Conservation (phyloP, 2,329 filamentous ascomycete genomes). For the Aspergillus terreus region DNA sequence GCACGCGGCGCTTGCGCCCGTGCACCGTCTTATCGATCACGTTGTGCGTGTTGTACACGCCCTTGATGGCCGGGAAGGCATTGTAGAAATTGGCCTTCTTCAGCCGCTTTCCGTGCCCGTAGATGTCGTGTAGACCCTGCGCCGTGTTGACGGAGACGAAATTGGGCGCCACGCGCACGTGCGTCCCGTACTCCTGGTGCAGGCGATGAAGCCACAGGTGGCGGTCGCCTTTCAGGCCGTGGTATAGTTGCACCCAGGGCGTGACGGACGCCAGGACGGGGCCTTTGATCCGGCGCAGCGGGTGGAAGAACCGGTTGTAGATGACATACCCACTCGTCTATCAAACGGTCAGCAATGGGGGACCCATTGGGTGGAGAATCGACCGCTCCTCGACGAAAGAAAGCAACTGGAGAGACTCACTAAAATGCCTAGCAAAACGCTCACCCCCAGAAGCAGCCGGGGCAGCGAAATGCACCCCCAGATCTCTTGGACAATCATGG, state of each 20-base stretch:
- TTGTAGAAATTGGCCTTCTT: slow-evolving; percentile 69
- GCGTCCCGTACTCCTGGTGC: slow-evolving; percentile 65
- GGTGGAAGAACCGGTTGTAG: slow-evolving; percentile 36
- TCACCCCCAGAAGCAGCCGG: neutral
- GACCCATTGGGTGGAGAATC: no score
- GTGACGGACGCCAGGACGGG: slow-evolving; percentile 29
- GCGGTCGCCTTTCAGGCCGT: slow-evolving; percentile 70
- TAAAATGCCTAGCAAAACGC: neutral
- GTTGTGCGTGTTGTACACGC: slow-evolving; percentile 68
- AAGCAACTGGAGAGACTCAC: neutral
- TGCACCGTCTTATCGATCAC: slow-evolving; percentile 65
- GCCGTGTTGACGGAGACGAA: slow-evolving; percentile 72
- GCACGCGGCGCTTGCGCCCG: slow-evolving; percentile 66
- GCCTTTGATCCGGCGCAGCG: slow-evolving; percentile 29
- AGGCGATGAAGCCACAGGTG: slow-evolving; percentile 69
- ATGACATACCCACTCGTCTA: slow-evolving; percentile 18
- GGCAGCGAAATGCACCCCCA: neutral
- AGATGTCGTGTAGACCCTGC: slow-evolving; percentile 49
- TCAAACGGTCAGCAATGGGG: neutral
- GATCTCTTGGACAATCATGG: neutral
- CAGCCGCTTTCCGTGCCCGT: slow-evolving; percentile 38
- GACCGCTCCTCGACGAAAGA: no score
- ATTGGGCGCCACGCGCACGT: slow-evolving; percentile 76
- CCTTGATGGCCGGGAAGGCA: slow-evolving; percentile 63
- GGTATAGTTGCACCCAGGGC: slow-evolving; percentile 62